Evolutionary conservation across 192 early-diverging fungal species (phyloP).

Genomic region (Geranomyces variabilis): DNA sequence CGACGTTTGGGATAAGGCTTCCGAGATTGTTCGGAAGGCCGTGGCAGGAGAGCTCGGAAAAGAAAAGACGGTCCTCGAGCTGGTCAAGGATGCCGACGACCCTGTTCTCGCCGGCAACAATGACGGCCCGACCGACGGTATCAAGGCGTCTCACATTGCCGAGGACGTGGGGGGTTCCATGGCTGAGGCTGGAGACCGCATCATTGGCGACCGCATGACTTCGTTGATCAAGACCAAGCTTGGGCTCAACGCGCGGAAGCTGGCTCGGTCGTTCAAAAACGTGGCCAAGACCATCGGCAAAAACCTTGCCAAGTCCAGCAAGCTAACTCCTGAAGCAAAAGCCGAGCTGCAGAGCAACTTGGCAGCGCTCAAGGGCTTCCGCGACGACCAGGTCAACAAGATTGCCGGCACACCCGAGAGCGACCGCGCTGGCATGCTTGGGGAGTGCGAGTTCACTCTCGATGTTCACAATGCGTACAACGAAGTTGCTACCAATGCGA

Average conservation of each 20-base stretch:
- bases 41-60: not conserved
- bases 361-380: not conserved
- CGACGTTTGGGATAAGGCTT: not conserved
- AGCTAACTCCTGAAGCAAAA: not conserved
- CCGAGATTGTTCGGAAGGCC: not conserved
- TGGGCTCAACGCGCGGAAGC: not conserved
- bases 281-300: not conserved
- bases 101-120: not conserved
- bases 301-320: not conserved
- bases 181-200: not conserved
- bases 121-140: not conserved
- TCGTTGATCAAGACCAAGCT: not conserved
- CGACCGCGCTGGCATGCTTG: conserved; percentile 3
- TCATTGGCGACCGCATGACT: not conserved
- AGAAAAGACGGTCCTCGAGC: not conserved
- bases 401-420: not conserved
- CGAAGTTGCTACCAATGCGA: not conserved
- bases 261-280: conserved; percentile 1
- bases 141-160: conserved; percentile 4
- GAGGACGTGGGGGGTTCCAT: conserved; percentile 6
- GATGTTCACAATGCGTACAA: not conserved
- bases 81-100: not conserved
- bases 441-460: not conserved
- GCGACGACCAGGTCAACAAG: conserved; percentile 4
- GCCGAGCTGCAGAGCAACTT: not conserved